Base-by-base conservation (phyloP, 768 basidiomycete genomes). In the Sarcodon aspratus region DNA sequence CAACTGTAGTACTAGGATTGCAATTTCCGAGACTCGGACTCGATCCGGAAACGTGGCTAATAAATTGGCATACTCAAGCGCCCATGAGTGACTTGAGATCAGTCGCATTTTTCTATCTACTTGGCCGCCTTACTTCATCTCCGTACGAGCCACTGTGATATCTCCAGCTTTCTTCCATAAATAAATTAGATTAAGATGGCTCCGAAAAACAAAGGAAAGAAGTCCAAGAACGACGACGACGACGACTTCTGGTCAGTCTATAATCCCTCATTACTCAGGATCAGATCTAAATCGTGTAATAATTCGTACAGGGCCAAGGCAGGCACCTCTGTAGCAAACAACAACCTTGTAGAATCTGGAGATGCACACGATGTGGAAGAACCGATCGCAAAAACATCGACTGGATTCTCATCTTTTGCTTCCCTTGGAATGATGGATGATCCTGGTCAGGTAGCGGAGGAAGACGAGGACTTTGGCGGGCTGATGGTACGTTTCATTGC, bases 131-230 rank as follows among this genome's bases (percentile, higher is more conserved):
- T 27, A 27, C 21, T 27, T 27, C 21, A 5, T 27, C 21, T 27
- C 21, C 21, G 21, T 27, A 27, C 21, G 21, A 27, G 21, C 2
- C 2, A 5, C 21, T 27, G 21, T 27, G 21, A 27, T 27, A 27
- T 5, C 21, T 27, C 21, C 21, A 27, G 2, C 21, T 5, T 5
- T 5, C 21, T 27, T 27, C n/a, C 21, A 27, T 27, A 27, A 27
- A 27, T 27, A 38, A 38, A 38, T 13, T 38, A 31, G 50, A 34
- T 12, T 11, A 9, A n/a, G 5, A 78, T 79, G 76, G 69, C 81
- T 33, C 80, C 81, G 31, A 82, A 83, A 62, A 75, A 72, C 61
- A 90, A 90, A 61, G 91, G 84, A 54, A 95, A 94, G 72, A 94
- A 92, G 59, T 79, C 74, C 32, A 92, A 92, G 69, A 84, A 80